Evolutionary conservation across 176 grass and related monocot species (phyloP), one percentile per base, ranked within the genome.

Genomic region (Oryza coarctata): DNA sequence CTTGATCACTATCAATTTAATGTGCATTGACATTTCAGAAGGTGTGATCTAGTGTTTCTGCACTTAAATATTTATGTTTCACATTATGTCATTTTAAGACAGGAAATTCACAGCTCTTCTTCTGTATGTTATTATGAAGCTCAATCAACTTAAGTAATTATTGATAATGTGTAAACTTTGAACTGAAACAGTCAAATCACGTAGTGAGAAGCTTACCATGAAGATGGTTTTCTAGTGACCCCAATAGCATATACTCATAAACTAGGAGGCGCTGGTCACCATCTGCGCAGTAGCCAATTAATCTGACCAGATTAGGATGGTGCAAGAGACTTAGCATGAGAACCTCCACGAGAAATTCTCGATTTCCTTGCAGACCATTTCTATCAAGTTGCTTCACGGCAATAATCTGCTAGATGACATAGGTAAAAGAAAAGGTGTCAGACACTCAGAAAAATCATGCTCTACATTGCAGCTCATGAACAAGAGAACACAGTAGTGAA

Each of bases 311-410:
- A 88, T 98, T 93, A 70, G 85, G 84, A 76, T 98, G 95, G 58
- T 98, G 92, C 65, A 98, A 78, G 26, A 98, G 90, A 84, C 95
- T 98, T 80, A 98, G 79, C 95, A 98, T 98, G 63, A 98, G 91
- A 79, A 98, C 95, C 84, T 98, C 95, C 82, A 98, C 95, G n/a
- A 98, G 90, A 89, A 98, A 98, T 80, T 98, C 95, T 45, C 95
- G 86, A 74, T 98, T 98, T 89, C 95, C 95, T 88, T 98, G 95
- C 65, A 98, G 75, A 43, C 95, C 90, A 35, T 93, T 91, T 91
- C 95, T 93, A 70, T 98, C 90, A 60, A 98, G 90, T 79, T 93
- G 95, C 74, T 98, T 98, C 82, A 98, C 92, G 33, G 95, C 95
- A 85, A 98, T 81, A 72, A 84, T 82, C 95, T 98, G 80, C 45